Evolutionary conservation across 2,329 filamentous ascomycete species (phyloP), one percentile per base, ranked within the genome.

Genomic region (Fusarium sarcochroum): DNA sequence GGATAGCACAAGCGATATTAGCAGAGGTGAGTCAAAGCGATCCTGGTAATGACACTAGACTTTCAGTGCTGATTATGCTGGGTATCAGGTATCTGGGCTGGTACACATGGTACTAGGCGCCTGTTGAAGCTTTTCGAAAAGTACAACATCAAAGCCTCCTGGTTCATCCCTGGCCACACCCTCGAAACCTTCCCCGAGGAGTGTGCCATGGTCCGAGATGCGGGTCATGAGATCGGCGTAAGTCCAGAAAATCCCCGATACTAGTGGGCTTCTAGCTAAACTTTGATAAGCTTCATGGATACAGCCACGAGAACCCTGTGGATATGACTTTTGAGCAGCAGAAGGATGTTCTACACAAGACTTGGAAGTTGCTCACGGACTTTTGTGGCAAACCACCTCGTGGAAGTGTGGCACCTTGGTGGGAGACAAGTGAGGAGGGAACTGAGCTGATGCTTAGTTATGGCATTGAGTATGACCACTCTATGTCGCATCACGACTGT

Each of bases 261-360:
- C 18, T 30, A 30, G 27, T n/a, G 6, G 6, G 7, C 7, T 18
- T 17, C n/a, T 17, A 15, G 15, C 51, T 55, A 55, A 55, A 9
- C n/a, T 2, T 6, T 8, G 6, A 15, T 21, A 11, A 55, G 58
- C 81, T 87, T 32, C 91, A 93, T 69, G 91, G 90, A 7, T 93
- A 93, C 77, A 89, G 86, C 0, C 91, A 93, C 74, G 91, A 93
- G 76, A 93, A 93, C 73, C 90, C 91, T 0, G 83, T 82, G 1
- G 86, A 89, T 63, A 92, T 93, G 91, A 90, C 85, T 0, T 76
- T 91, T 13, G 91, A 93, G 75, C 92, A 94, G 79, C 91, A 94
- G 78, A 86, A 85, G 32, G 90, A 92, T 53, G 89, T 94, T n/a
- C 84, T 94, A 13, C 89, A 91, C 72, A 92, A 92, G 78, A 93